phyloP scores from a whole-genome alignment of 768 basidiomycete species.

The Termitomyces sp. region DNA sequence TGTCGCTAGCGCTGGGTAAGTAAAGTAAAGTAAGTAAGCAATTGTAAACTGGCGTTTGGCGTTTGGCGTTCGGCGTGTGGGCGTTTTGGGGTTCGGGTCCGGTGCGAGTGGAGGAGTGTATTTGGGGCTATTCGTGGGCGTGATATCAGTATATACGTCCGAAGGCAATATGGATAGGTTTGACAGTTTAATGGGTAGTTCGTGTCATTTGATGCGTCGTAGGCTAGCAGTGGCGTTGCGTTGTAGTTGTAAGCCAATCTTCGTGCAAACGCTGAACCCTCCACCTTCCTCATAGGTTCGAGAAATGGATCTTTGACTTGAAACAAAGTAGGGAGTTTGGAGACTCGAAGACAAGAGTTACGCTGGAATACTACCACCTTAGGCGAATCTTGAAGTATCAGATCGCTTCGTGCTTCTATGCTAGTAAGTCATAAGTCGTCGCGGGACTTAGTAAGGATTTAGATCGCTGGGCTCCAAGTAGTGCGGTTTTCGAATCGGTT shows the following conservation, averaged over 20 bases:
- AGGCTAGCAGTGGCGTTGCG: neutral
- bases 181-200: neutral
- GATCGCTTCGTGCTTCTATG: neutral
- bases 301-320: no score
- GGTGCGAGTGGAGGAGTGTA: neutral
- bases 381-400: neutral
- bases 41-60: neutral
- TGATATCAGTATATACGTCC: no score
- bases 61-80: neutral
- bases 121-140: neutral
- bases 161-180: no score
- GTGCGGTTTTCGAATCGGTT: neutral
- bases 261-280: neutral
- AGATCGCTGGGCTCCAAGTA: neutral
- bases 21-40: no score
- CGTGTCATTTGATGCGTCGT: neutral
- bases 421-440: neutral
- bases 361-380: neutral
- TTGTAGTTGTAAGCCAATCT: no score
- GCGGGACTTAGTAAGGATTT: neutral
- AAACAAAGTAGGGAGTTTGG: no score
- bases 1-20: neutral
- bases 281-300: neutral
- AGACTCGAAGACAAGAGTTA: neutral
- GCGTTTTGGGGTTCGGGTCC: neutral